Evolutionary conservation across 805 yeast genomes (phyloP), one percentile per base, ranked within the genome.

Genomic region (Scheffersomyces lignosus): DNA sequence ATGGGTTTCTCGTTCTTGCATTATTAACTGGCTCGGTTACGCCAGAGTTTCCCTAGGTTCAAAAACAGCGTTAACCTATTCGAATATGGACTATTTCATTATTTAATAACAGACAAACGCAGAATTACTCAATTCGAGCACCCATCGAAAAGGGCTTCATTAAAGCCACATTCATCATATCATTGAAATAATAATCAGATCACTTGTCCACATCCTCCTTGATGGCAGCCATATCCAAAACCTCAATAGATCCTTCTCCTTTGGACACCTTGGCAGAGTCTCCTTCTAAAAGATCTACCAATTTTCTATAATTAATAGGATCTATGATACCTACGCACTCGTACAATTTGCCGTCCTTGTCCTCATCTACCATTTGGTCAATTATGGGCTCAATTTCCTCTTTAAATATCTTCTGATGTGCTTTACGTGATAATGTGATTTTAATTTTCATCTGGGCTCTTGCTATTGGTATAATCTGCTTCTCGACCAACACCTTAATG

Each of bases 371-470:
- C 15, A 72, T 41, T 15, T 50, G 50, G 36, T 64, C 66, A 16
- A 73, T 49, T 34, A 64, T 45, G 3, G 64, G 66, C 35, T 58
- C 51, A 20, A 68, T 54, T 24, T 63, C 59, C 28, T 49, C 59
- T 3, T 55, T 60, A 40, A 48, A 65, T 29, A 55, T 60, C 31
- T 52, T 62, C 33, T 71, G 70, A 12, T 77, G 75, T 3, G 76
- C 80, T 44, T 82, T 76, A 6, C 74, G 67, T 16, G 73, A 70
- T 31, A 86, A 62, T 0, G 73, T 60, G n/a, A 88, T 66, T 47
- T 81, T 80, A 27, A 93, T 75, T 62, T 87, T 81, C 99, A 93
- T 93, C 51, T 83, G 83, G 0, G 98, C 98, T 48, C 99, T 74
- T 0, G 88, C 95, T 39, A 93, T 90, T 7, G 98, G 98, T 18